phyloP scores from a whole-genome alignment of 345 rosid species.

The Bruguiera gymnorhiza region DNA sequence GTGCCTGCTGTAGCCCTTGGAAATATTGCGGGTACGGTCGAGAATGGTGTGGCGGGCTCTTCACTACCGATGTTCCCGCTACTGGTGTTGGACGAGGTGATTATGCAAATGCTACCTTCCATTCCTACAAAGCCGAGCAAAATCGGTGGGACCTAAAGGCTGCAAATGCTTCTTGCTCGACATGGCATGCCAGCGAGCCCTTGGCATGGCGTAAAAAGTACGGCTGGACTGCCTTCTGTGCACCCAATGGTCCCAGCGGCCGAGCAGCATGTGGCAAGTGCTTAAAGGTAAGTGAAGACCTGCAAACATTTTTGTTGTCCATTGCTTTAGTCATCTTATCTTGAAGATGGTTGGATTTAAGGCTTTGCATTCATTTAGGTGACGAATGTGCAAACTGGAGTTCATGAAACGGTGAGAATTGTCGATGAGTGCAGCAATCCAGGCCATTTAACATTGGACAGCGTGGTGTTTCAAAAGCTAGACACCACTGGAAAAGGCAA shows the following conservation, averaged over 20 bases:
- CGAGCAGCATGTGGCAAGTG: slow-evolving; percentile 56
- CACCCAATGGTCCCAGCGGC: slow-evolving; percentile 52
- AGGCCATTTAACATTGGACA: too few relatives aligned
- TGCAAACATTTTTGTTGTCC: too few relatives aligned
- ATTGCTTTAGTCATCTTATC: too few relatives aligned
- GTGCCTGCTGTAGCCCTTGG: slow-evolving; percentile 20
- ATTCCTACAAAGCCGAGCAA: slow-evolving; percentile 41
- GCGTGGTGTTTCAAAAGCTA: too few relatives aligned
- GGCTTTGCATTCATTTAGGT: too few relatives aligned
- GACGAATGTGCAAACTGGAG: too few relatives aligned
- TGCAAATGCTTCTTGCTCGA: slow-evolving; percentile 33
- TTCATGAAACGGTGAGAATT: too few relatives aligned
- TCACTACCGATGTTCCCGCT: background rate
- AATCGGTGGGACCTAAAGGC: slow-evolving; percentile 44
- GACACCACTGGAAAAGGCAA: too few relatives aligned
- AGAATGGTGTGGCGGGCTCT: background rate
- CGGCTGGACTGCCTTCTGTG: slow-evolving; percentile 69
- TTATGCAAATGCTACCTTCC: slow-evolving; percentile 56
- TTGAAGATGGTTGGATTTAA: too few relatives aligned
- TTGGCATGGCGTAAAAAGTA: slow-evolving; percentile 51
- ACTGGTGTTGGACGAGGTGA: slow-evolving; percentile 30
- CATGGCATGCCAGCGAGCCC: slow-evolving; percentile 16
- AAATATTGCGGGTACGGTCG: slow-evolving; percentile 22
- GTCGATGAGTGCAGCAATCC: too few relatives aligned
- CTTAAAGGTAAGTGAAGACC: slow-evolving; percentile 30